Conservation (phyloP, 2,329 filamentous ascomycete species). For the Diaporthe nobilis region DNA sequence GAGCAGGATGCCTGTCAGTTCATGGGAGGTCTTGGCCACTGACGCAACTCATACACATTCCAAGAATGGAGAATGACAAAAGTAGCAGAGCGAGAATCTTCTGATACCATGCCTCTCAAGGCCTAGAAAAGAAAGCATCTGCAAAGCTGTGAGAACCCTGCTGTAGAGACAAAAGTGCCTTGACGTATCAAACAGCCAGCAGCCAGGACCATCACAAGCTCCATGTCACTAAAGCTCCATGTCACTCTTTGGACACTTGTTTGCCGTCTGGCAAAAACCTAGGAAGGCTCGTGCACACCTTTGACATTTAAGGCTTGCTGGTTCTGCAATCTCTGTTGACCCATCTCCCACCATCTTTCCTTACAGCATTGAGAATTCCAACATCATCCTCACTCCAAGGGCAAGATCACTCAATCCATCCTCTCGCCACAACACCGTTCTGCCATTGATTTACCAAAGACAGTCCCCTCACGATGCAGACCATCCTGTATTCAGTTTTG, state of each 20-base stretch:
- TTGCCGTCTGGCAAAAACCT: not conserved
- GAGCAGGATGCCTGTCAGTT: no score
- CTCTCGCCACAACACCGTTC: not conserved
- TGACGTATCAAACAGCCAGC: no score
- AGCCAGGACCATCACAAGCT: no score
- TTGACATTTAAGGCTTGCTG: not conserved
- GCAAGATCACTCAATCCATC: not conserved
- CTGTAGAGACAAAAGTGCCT: no score
- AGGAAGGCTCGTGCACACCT: not conserved
- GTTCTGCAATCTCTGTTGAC: not conserved
- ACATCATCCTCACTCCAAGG: not conserved
- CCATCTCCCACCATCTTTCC: not conserved
- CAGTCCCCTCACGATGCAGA: not conserved
- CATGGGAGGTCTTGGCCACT: no score
- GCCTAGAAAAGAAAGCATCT: no score
- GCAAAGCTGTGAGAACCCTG: no score
- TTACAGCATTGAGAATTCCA: not conserved
- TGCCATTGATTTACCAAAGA: not conserved
- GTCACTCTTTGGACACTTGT: not conserved
- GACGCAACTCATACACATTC: no score
- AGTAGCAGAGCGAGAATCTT: no score
- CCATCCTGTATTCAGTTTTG: not conserved
- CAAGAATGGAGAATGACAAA: no score
- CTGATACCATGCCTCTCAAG: no score
- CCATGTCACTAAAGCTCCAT: no score